Conservation (phyloP, 768 basidiomycete species). For the Tylopilus intermedius region DNA sequence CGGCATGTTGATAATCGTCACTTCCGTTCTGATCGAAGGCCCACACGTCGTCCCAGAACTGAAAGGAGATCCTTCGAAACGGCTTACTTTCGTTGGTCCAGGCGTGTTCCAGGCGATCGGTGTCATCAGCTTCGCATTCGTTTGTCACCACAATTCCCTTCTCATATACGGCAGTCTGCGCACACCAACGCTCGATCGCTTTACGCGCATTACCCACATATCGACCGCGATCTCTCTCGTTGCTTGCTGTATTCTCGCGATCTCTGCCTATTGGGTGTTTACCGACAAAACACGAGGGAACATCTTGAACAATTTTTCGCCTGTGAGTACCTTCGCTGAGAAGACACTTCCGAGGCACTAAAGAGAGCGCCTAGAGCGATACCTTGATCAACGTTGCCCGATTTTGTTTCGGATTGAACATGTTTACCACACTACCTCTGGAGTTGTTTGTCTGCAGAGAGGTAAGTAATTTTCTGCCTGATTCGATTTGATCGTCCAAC, state of each 20-base stretch:
- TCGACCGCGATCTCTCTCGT: constrained; percentile 82
- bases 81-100: constrained; percentile 70
- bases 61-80: constrained; percentile 70
- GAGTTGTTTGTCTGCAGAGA: constrained; percentile 98
- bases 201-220: constrained; percentile 87
- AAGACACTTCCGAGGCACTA: constrained; percentile 2
- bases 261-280: constrained; percentile 83
- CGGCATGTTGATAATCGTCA: constrained; percentile 92
- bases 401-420: constrained; percentile 91
- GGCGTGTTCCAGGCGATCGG: constrained; percentile 94
- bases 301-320: constrained; percentile 90
- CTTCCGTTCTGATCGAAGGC: constrained; percentile 78
- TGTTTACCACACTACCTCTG: constrained; percentile 96
- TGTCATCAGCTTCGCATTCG: constrained; percentile 95
- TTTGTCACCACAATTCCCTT: constrained; percentile 96
- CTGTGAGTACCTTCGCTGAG: constrained; percentile 36
- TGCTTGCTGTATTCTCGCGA: constrained; percentile 78
- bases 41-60: constrained; percentile 67
- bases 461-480: constrained; percentile 35
- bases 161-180: constrained; percentile 91
- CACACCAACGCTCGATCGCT: constrained; percentile 92
- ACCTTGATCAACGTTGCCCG: constrained; percentile 93
- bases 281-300: constrained; percentile 94
- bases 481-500: constrained; percentile 2
- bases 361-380: constrained; percentile 50